Base-by-base conservation (phyloP, 1,284 basidiomycete genomes). In the Exobasidium rhododendri region DNA sequence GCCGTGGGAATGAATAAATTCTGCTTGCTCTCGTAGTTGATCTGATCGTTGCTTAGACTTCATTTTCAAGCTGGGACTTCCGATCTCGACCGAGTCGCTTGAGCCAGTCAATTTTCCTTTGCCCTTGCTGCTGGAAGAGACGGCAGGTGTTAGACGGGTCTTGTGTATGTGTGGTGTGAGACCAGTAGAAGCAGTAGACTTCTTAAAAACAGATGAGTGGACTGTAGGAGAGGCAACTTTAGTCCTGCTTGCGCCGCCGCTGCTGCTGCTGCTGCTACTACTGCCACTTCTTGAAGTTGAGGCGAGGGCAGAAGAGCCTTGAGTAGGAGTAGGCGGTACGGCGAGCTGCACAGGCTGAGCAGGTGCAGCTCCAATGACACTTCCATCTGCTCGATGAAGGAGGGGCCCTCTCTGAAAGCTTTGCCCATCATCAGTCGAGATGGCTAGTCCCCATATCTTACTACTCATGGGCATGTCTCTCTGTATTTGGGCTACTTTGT, bases 131-230 rank as follows among this genome's bases (percentile, higher is more conserved):
- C 26, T 14, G 3, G 52, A 43, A 32, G 22, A 55, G 52, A 55
- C n/a, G 17, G 52, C 24, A 13, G 57, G 57, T 43, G 57, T 58
- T 22, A 58, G 40, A 14, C 57, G 22, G 20, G 57, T 58, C 57
- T 58, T 58, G n/a, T 58, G 43, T 3, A 58, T 43, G 24, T 58
- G 57, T 13, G 57, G 57, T 5, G 57, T 58, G 14, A 58, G 45
- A 10, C 57, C 57, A 28, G 51, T 52, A 3, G 52, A 26, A 6
- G n/a, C 29, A 13, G 13, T n/a, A 40, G 20, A 22, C 11, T 35
- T 44, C 24, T 31, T 24, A 7, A 20, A 26, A 10, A 20, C 47
- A 24, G 47, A 50, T 7, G 24, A 24, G 7, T 7, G 47, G 47
- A 50, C 24, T 26, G 7, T 7, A 31, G 47, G 47, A 10, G 47